Evolutionary conservation across 2,329 filamentous ascomycete genomes (phyloP).

Genomic region (Huntiella moniliformis): DNA sequence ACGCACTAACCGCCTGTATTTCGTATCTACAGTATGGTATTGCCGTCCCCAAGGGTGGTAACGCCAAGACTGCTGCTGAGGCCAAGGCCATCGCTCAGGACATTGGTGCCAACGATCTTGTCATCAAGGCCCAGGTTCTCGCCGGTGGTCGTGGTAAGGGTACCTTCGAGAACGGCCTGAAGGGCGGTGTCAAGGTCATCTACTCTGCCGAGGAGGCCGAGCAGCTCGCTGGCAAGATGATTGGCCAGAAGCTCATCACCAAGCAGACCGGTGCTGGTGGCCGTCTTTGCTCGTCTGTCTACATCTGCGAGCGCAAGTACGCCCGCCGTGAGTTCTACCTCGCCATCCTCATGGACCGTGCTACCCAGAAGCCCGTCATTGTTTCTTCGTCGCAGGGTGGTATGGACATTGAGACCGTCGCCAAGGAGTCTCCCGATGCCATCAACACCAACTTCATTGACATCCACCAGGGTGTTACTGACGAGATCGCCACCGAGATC

Average conservation of each 20-base stretch:
- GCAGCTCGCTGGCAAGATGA: slow-evolving; percentile 99
- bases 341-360: slow-evolving; percentile 94
- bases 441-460: slow-evolving; percentile 88
- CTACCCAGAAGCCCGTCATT: slow-evolving; percentile 78
- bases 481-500: slow-evolving; percentile 81
- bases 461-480: slow-evolving; percentile 87
- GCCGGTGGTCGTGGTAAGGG: slow-evolving; percentile 97
- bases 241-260: slow-evolving; percentile 97
- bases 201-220: slow-evolving; percentile 93
- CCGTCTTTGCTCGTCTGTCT: slow-evolving; percentile 90
- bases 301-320: slow-evolving; percentile 99
- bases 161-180: slow-evolving; percentile 92
- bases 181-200: slow-evolving; percentile 95
- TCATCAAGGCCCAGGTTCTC: slow-evolving; percentile 98
- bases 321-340: slow-evolving; percentile 98
- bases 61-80: slow-evolving; percentile 67
- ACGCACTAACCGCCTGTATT: neutral
- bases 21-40: slow-evolving; percentile 58
- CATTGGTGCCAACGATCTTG: slow-evolving; percentile 89
- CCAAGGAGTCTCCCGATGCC: slow-evolving; percentile 91
- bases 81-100: slow-evolving; percentile 80
- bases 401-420: slow-evolving; percentile 97
- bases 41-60: slow-evolving; percentile 74
- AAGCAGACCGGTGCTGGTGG: slow-evolving; percentile 94
- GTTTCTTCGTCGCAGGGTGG: slow-evolving; percentile 96